A percentile compares a stretch with the other conserved stretches of the same genome.
These are phyloP conservation scores for Pichia sp. DNA, from an alignment of 1,139 yeast species.

Conservation along the genomic window DNA sequence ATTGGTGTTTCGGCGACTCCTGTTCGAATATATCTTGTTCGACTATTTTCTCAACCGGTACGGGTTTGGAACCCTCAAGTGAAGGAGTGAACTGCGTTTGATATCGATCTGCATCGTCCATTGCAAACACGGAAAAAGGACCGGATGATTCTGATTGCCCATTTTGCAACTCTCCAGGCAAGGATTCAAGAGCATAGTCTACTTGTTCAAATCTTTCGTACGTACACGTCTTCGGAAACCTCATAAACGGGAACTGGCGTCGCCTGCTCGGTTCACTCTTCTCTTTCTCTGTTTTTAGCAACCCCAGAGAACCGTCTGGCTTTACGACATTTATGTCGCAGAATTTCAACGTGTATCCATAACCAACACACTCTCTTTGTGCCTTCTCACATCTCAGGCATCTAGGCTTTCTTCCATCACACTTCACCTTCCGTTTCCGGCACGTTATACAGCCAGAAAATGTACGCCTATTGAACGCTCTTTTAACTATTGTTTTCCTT, in stretches of 20 bases:
- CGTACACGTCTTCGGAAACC: slow-evolving; percentile 42
- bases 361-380: slow-evolving; percentile 66
- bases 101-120: not conserved
- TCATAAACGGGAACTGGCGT: slow-evolving; percentile 64
- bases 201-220: slow-evolving; percentile 70
- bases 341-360: slow-evolving; percentile 75
- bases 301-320: slow-evolving; percentile 15
- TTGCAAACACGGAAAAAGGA: not conserved
- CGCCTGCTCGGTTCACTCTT: slow-evolving; percentile 30
- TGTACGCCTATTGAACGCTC: slow-evolving; percentile 22
- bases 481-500: not conserved
- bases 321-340: slow-evolving; percentile 33
- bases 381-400: slow-evolving; percentile 27
- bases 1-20: no score
- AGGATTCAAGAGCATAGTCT: slow-evolving; percentile 33
- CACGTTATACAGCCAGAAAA: slow-evolving; percentile 25
- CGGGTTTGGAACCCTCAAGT: no score
- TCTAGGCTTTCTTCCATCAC: slow-evolving; percentile 22
- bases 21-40: no score
- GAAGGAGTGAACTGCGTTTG: not conserved
- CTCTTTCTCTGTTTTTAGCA: not conserved
- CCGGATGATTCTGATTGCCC: not conserved
- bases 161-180: not conserved
- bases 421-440: slow-evolving; percentile 24
- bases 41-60: no score